phyloP scores from a whole-genome alignment of 257 asterid species.

The Solanum microdontum region DNA sequence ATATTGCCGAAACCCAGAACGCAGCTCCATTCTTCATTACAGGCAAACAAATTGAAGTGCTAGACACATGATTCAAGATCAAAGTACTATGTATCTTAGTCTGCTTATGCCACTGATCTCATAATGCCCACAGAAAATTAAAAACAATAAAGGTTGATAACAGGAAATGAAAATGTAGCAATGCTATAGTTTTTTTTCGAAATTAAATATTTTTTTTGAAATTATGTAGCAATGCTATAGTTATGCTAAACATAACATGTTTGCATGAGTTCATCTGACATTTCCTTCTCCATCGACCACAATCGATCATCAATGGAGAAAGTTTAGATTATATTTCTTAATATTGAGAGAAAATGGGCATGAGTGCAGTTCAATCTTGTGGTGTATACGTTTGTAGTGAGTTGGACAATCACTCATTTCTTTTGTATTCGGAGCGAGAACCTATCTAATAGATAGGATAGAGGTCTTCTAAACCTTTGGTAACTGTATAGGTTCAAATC shows the following conservation, averaged over 20 bases:
- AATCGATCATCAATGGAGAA: background rate
- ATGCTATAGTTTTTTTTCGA: background rate
- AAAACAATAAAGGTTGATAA: background rate
- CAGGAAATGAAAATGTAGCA: background rate
- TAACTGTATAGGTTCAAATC: background rate
- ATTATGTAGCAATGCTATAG: background rate
- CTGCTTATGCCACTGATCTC: background rate
- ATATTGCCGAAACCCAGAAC: background rate
- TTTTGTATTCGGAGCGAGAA: background rate
- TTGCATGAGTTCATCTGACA: background rate
- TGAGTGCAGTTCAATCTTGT: background rate
- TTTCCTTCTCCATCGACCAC: background rate
- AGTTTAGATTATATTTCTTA: background rate
- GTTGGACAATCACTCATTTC: background rate
- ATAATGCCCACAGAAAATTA: background rate
- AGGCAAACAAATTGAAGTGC: background rate
- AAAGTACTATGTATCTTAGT: background rate
- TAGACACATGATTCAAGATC: background rate
- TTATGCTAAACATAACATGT: background rate
- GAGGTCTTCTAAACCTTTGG: background rate
- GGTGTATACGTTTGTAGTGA: background rate
- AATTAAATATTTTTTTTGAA: too few species aligned
- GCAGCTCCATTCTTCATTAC: background rate
- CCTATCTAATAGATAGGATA: background rate
- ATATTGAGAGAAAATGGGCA: background rate